phyloP scores from a whole-genome alignment of 2,329 filamentous ascomycete genomes.

The Trichoderma sp. region DNA sequence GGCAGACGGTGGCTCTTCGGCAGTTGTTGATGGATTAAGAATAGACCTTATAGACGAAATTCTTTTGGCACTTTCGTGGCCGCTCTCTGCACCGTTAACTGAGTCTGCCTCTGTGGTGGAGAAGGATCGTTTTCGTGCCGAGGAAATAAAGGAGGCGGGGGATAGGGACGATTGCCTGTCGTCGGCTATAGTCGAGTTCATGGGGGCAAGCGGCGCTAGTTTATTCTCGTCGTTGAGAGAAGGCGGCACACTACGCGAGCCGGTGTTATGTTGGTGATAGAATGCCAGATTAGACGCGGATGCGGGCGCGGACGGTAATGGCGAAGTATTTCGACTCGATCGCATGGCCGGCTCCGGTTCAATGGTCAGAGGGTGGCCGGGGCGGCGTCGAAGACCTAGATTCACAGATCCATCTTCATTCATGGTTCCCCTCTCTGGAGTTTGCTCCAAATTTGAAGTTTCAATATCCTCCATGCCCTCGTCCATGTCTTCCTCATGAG shows the following conservation, averaged over 20 bases:
- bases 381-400: slow-evolving; percentile 58
- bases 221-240: slow-evolving; percentile 61
- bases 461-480: slow-evolving; percentile 54
- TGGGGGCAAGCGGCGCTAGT: slow-evolving; percentile 58
- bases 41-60: slow-evolving; percentile 78
- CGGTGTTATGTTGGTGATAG: slow-evolving; percentile 54
- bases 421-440: slow-evolving; percentile 57
- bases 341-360: slow-evolving; percentile 52
- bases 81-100: slow-evolving; percentile 42
- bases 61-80: slow-evolving; percentile 59
- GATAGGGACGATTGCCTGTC: slow-evolving; percentile 63
- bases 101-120: slow-evolving; percentile 61
- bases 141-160: slow-evolving; percentile 62
- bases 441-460: slow-evolving; percentile 44
- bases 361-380: slow-evolving; percentile 51
- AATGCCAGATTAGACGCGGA: slow-evolving; percentile 52
- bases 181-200: slow-evolving; percentile 45
- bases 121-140: slow-evolving; percentile 69
- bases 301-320: slow-evolving; percentile 44
- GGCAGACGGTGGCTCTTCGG: slow-evolving; percentile 33
- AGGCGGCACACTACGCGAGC: slow-evolving; percentile 44
- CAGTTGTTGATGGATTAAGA: slow-evolving; percentile 60
- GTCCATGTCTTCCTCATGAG: slow-evolving; percentile 55
- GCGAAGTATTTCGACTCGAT: slow-evolving; percentile 50
- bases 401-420: slow-evolving; percentile 69